A percentile compares a stretch with the other conserved stretches of the same genome.
Evolutionary conservation across 2,329 filamentous ascomycete genomes (phyloP).

Genomic region (Arthroderma sp.): DNA sequence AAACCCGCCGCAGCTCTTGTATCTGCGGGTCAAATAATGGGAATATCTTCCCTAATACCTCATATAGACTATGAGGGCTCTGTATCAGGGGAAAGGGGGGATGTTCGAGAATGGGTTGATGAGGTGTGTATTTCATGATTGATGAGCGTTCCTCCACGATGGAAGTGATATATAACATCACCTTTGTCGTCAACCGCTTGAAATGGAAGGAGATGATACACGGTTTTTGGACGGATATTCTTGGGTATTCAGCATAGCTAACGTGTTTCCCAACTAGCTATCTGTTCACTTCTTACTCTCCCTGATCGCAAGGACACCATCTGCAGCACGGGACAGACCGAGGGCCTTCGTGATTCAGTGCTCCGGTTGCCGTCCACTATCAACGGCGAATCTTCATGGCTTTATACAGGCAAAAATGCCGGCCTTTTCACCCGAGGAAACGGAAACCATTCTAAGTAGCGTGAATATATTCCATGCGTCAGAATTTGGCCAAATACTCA

Average conservation of each 20-base stretch:
- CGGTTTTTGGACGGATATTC: background rate
- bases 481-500: constrained; percentile 13
- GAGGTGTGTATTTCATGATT: constrained; percentile 13
- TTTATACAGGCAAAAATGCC: constrained; percentile 11
- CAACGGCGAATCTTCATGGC: constrained; percentile 3
- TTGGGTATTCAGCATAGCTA: background rate
- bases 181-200: background rate
- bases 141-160: too few species aligned
- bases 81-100: constrained; percentile 6
- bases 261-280: background rate
- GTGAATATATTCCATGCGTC: constrained; percentile 13
- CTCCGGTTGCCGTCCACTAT: constrained; percentile 7
- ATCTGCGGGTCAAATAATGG: background rate
- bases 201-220: background rate
- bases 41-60: constrained; percentile 3
- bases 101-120: background rate
- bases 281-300: constrained; percentile 9
- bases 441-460: constrained; percentile 8
- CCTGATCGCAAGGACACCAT: background rate
- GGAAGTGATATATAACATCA: too few species aligned
- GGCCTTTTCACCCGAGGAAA: constrained; percentile 1
- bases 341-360: constrained; percentile 14
- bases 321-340: background rate
- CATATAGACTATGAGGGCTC: constrained; percentile 5
- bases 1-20: constrained; percentile 3